phyloP scores from a whole-genome alignment of 2,329 filamentous ascomycete genomes.

The Hymenoscyphus infarciens region DNA sequence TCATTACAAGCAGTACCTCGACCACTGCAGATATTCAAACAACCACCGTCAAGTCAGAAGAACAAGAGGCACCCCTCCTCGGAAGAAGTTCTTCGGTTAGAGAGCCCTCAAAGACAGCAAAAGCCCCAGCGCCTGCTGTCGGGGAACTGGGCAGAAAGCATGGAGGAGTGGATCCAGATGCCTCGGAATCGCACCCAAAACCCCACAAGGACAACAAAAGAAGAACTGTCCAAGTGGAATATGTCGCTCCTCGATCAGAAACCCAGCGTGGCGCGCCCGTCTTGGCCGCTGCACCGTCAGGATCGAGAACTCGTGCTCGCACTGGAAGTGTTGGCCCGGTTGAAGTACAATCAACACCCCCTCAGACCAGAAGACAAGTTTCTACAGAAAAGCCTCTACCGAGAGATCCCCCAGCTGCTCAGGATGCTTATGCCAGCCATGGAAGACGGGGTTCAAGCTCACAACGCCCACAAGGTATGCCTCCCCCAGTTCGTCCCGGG shows the following conservation, averaged over 20 bases:
- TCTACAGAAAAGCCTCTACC: constrained; percentile 57
- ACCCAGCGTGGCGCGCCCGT: constrained; percentile 61
- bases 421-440: constrained; percentile 46
- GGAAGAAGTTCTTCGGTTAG: constrained; percentile 90
- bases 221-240: constrained; percentile 94
- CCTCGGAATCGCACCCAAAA: constrained; percentile 61
- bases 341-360: constrained; percentile 36
- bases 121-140: constrained; percentile 45
- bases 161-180: constrained; percentile 67
- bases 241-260: constrained; percentile 85
- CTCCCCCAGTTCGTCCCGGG: constrained; percentile 43
- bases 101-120: constrained; percentile 71
- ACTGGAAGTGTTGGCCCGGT: constrained; percentile 52
- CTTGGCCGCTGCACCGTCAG: constrained; percentile 31
- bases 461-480: constrained; percentile 40
- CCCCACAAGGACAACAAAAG: constrained; percentile 78
- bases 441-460: constrained; percentile 31
- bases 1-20: constrained; percentile 94
- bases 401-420: constrained; percentile 50
- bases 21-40: constrained; percentile 81
- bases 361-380: constrained; percentile 35
- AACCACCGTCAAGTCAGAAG: constrained; percentile 61
- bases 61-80: constrained; percentile 58
- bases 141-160: constrained; percentile 70
- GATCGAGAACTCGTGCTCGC: constrained; percentile 47